These are phyloP conservation scores for Herpetospermum pedunculosum DNA, from an alignment of 306 rosid genomes.

Conservation along the genomic window DNA sequence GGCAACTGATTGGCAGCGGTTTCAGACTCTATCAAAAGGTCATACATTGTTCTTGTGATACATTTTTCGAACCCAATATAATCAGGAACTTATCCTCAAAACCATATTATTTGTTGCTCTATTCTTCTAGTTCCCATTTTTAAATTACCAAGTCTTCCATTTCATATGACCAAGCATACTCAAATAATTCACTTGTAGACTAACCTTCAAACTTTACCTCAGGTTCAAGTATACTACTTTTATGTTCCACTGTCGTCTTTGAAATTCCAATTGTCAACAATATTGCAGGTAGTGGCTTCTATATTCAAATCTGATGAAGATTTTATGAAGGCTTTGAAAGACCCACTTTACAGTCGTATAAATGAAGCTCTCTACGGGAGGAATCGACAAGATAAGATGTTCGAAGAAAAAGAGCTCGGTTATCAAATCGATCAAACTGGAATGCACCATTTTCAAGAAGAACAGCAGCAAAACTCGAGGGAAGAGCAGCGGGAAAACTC, in stretches of 20 bases:
- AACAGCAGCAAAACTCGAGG: slow-evolving; percentile 12
- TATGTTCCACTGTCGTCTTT: neutral
- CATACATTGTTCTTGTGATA: slow-evolving; percentile 8
- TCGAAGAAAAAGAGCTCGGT: slow-evolving; percentile 17
- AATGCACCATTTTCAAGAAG: slow-evolving; percentile 16
- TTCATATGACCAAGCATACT: neutral
- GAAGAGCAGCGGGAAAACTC: slow-evolving; percentile 16
- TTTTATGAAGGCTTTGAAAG: slow-evolving; percentile 48
- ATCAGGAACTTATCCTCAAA: neutral
- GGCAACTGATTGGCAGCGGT: slow-evolving; percentile 90
- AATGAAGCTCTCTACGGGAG: slow-evolving; percentile 31
- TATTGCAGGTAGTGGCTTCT: slow-evolving; percentile 60
- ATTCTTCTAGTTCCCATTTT: neutral
- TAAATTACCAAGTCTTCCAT: neutral
- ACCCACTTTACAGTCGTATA: slow-evolving; percentile 40
- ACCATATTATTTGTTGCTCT: neutral
- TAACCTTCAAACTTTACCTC: neutral
- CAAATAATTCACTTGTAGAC: neutral
- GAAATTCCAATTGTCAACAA: slow-evolving; percentile 1
- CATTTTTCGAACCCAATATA: neutral
- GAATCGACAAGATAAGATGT: slow-evolving; percentile 17
- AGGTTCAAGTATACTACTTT: neutral
- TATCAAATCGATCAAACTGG: slow-evolving; percentile 15
- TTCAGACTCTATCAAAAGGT: slow-evolving; percentile 90
- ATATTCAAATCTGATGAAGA: slow-evolving; percentile 36